Percentiles rank a stretch among this genome's conserved stretches.
Conservation (phyloP, 352 stramenopile genomes). For the Pythium pyrilobum region DNA sequence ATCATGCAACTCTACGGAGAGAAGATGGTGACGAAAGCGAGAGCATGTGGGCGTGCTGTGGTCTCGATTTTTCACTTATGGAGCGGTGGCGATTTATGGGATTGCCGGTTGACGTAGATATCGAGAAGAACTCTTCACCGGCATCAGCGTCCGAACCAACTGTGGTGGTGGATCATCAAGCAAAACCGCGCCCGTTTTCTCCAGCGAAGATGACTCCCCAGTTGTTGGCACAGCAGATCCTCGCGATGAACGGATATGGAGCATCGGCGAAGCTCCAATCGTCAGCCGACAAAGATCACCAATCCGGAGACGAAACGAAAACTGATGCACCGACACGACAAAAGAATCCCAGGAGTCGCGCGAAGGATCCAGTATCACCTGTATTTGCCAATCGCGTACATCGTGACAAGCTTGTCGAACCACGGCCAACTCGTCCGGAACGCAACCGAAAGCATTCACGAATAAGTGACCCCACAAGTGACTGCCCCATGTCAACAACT, state of each 20-base stretch:
- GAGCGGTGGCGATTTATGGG: not conserved
- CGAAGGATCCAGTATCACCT: too few relatives aligned
- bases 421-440: too few relatives aligned
- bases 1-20: slow-evolving; percentile 59
- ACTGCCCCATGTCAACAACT: not conserved
- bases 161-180: too few relatives aligned
- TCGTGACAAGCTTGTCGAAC: too few relatives aligned
- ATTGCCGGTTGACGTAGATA: slow-evolving; percentile 27
- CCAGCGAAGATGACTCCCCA: slow-evolving; percentile 47
- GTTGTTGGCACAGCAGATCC: slow-evolving; percentile 53
- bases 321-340: too few relatives aligned
- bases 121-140: slow-evolving; percentile 27
- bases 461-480: too few relatives aligned
- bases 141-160: not conserved
- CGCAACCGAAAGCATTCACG: too few relatives aligned
- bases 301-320: not conserved
- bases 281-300: not conserved
- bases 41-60: slow-evolving; percentile 34
- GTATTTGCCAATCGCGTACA: too few relatives aligned
- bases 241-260: slow-evolving; percentile 57
- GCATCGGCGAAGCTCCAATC: too few relatives aligned
- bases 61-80: not conserved
- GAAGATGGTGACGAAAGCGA: slow-evolving; percentile 67
- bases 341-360: too few relatives aligned
- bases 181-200: too few relatives aligned